Conservation (phyloP, 2,329 filamentous ascomycete genomes). For the Setomelanomma holmii region DNA sequence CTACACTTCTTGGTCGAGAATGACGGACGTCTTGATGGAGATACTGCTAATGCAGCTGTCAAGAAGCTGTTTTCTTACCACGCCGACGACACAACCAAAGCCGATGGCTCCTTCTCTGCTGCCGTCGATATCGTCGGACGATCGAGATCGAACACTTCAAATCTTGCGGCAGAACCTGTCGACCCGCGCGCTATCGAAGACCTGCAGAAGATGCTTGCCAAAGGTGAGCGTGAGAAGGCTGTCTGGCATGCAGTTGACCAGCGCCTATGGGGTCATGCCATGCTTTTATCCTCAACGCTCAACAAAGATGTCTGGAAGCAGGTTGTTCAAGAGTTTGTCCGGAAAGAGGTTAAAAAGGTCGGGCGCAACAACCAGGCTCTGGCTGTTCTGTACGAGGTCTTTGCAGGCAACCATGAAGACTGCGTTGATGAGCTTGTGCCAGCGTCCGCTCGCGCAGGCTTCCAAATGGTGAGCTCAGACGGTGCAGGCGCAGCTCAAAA, state of each 20-base stretch:
- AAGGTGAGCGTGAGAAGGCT: conserved; percentile 86
- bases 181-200: conserved; percentile 74
- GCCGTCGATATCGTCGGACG: conserved; percentile 48
- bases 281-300: conserved; percentile 84
- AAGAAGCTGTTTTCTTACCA: conserved; percentile 75
- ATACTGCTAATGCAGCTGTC: conserved; percentile 75
- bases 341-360: conserved; percentile 87
- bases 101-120: conserved; percentile 36
- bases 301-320: conserved; percentile 82
- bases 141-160: conserved; percentile 38
- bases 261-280: conserved; percentile 93
- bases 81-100: conserved; percentile 23
- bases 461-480: conserved; percentile 82
- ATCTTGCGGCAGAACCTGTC: conserved; percentile 65
- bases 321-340: conserved; percentile 92
- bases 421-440: conserved; percentile 96
- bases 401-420: conserved; percentile 93
- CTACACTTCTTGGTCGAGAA: conserved; percentile 82
- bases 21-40: conserved; percentile 81
- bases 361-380: conserved; percentile 84
- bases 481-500: conserved; percentile 70
- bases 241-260: conserved; percentile 94
- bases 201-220: conserved; percentile 75
- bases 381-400: conserved; percentile 89
- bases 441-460: conserved; percentile 86